phyloP scores from a whole-genome alignment of 225 moss, liverwort and hornwort species.

The Climacium dendroides region DNA sequence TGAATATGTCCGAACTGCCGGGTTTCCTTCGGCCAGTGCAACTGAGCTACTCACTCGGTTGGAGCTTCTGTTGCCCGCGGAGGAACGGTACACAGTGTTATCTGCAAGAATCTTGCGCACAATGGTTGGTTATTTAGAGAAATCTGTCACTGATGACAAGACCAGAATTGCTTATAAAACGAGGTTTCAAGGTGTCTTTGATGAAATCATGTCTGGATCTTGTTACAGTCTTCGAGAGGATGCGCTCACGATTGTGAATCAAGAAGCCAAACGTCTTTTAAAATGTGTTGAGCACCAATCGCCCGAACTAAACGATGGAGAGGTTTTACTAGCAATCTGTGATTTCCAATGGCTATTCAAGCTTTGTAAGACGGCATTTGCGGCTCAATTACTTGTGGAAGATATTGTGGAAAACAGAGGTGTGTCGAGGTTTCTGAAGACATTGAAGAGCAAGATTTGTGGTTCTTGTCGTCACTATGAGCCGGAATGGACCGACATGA shows the following conservation, averaged over 20 bases:
- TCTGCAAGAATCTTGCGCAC: not conserved
- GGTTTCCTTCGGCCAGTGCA: not conserved
- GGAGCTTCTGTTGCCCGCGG: not conserved
- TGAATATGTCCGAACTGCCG: not conserved
- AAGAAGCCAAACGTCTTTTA: not conserved
- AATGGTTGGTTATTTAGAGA: not conserved
- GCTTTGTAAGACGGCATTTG: not conserved
- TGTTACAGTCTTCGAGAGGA: not conserved
- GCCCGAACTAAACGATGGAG: no score
- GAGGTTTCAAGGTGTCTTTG: not conserved
- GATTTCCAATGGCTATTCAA: not conserved
- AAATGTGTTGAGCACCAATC: not conserved
- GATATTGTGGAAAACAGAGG: not conserved
- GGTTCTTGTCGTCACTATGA: not conserved
- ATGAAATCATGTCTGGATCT: not conserved
- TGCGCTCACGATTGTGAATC: not conserved
- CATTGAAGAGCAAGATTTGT: not conserved
- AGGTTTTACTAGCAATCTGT: not conserved
- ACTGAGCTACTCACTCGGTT: not conserved
- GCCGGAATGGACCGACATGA: not conserved
- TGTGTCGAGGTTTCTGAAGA: not conserved
- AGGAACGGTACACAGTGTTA: not conserved
- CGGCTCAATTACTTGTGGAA: not conserved
- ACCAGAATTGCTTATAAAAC: not conserved
- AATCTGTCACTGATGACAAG: not conserved